phyloP scores from a whole-genome alignment of 73 alveolate genomes.

The Tetrahymena elliotti region DNA sequence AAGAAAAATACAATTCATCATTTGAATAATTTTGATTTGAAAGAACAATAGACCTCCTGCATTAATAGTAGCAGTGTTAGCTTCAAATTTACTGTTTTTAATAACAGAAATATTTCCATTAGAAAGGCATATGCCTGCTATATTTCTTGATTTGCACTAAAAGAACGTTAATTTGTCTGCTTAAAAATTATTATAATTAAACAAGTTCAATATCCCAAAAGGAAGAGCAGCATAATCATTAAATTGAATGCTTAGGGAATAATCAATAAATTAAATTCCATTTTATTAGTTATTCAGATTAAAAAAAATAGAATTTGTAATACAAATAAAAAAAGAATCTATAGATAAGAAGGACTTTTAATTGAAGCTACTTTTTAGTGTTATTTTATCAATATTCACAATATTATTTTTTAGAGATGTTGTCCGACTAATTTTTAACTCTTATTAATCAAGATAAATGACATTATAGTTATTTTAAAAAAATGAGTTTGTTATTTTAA shows the following conservation, averaged over 20 bases:
- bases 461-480: not conserved
- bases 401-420: not conserved
- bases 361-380: not conserved
- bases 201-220: not conserved
- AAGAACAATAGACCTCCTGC: not conserved
- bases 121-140: not conserved
- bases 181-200: not conserved
- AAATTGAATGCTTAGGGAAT: not conserved
- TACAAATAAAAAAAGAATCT: not conserved
- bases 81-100: not conserved
- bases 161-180: not conserved
- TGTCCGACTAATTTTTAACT: not conserved
- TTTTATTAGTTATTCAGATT: not conserved
- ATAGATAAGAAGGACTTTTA: not conserved
- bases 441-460: not conserved
- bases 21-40: not conserved
- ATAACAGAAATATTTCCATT: not conserved
- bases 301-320: not conserved
- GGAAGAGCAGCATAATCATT: not conserved
- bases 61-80: not conserved
- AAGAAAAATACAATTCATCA: not conserved
- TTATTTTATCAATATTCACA: not conserved
- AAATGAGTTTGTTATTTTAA: not conserved
- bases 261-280: not conserved
- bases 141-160: not conserved